Evolutionary conservation across 2,329 filamentous ascomycete genomes (phyloP), one percentile per base, ranked within the genome.

Genomic region (Colletotrichum camelliae): DNA sequence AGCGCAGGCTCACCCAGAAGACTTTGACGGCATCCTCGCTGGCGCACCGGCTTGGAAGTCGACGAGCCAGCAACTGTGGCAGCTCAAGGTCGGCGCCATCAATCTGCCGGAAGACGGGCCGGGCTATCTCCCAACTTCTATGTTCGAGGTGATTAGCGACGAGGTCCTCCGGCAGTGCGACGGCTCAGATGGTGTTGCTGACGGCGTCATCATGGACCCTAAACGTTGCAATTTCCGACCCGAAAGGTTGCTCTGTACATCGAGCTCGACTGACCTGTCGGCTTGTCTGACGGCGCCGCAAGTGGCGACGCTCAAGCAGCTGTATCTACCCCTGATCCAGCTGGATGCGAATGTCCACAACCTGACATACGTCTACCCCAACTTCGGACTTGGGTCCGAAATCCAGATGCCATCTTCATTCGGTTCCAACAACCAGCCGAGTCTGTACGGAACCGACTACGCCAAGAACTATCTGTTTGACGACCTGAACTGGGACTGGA

Each of bases 1-100:
- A n/a, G 85, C 86, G 1, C 82, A 82, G 29, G 83, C 84, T 6
- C 81, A 84, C 5, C 81, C 86, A 2, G 82, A 85, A 65, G 85
- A 87, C 78, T 92, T 92, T 72, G 89, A 92, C 77, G 91, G 91
- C 21, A 85, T 89, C 12, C 79, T 92, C 4, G 87, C 89, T 13
- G 89, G 89, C 7, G 81, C 82, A 2, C 80, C 87, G 48, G 88
- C 88, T 0, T 92, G 18, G 85, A 52, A 52, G 55, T 68, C 70
- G 8, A 73, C 64, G 85, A 85, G 67, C 24, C 68, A 61, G 1
- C 85, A 81, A 48, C 82, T 84, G 3, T 79, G 85, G 7, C 81
- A 85, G 66, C 85, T 87, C 75, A 87, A 90, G 35, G 80, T 86
- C 1, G 72, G 83, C 9, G 87, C 77, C 80, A 77, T 86, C 27